A percentile compares a stretch with the other conserved stretches of the same genome.
Evolutionary conservation across 164 flowering plant species (phyloP).

Genomic region (Macadamia integrifolia): DNA sequence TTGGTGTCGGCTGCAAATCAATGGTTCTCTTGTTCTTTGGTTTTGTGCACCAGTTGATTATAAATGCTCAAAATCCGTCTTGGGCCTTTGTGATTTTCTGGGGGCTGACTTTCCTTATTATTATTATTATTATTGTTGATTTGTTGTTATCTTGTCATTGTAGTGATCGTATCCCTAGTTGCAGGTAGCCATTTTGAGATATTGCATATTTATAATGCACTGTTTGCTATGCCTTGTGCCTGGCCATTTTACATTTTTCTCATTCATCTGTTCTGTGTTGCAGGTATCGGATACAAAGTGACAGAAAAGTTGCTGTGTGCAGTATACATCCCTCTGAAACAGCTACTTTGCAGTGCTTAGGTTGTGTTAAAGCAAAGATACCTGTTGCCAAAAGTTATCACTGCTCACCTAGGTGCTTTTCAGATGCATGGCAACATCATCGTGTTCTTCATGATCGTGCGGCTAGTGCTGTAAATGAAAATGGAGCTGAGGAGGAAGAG

Average conservation of each 20-base stretch:
- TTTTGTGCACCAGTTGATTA: no score
- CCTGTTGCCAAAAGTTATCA: conserved; percentile 90
- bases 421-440: conserved; percentile 99
- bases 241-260: background rate
- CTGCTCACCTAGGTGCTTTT: conserved; percentile 80
- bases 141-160: no score
- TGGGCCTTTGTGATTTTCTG: no score
- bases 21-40: no score
- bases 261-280: conserved; percentile 13
- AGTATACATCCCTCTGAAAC: conserved; percentile 93
- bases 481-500: conserved; percentile 87
- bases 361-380: conserved; percentile 78
- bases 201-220: no score
- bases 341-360: conserved; percentile 92
- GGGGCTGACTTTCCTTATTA: no score
- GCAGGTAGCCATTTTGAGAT: no score
- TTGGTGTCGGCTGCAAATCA: no score
- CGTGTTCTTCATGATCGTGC: conserved; percentile 92
- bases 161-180: no score
- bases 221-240: no score
- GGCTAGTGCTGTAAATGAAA: conserved; percentile 74
- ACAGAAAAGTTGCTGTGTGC: conserved; percentile 79
- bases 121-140: no score
- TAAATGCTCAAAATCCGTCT: no score
- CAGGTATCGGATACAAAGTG: conserved; percentile 92